Base-by-base conservation (phyloP, 371 early-diverging fungal species). In the Nematocida displodere region DNA sequence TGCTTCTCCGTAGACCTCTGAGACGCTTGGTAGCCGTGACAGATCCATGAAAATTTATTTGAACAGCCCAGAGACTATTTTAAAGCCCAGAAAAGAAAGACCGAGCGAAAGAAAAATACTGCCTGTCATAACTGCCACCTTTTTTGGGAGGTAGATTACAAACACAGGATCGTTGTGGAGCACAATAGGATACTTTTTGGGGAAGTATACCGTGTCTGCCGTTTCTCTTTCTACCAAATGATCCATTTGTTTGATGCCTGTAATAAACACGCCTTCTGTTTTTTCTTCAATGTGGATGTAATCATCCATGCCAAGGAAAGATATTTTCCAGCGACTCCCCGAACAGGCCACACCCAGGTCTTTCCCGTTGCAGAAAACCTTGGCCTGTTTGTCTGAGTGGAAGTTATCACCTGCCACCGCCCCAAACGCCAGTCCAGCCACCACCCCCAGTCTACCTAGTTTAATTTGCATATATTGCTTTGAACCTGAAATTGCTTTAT, bases 311-410 rank as follows among this genome's bases (percentile, higher is more conserved):
- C 75, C 75, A 34, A 71, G 48, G 50, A 59, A 71, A 11, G 75
- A 71, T 33, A 71, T 71, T 31, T 71, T 71, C 75, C 75, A 71
- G 44, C 75, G 58, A 13, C 17, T 58, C 37, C 44, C 50, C 5
- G 34, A n/a, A 42, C 75, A 71, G 13, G n/a, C 4, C 20, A 50
- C 33, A 37, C 36, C 44, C 29, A 71, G 48, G n/a, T 46, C 40
- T n/a, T 64, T n/a, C 11, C 61, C 75, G 48, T 71, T 71, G 46
- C 75, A 71, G 8, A 71, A 17, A 39, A 71, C 42, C 5, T 26
- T 2, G 20, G 36, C 39, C 28, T 5, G 15, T 3, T 52, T 46
- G 20, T 7, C 26, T 13, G 75, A 17, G 48, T 71, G 75, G 49
- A 47, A 71, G 59, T 71, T 71, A 34, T 71, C 62, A 28, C 47